These are phyloP conservation scores for Populus pruinosa DNA, from an alignment of 345 rosid species.

Conservation along the genomic window DNA sequence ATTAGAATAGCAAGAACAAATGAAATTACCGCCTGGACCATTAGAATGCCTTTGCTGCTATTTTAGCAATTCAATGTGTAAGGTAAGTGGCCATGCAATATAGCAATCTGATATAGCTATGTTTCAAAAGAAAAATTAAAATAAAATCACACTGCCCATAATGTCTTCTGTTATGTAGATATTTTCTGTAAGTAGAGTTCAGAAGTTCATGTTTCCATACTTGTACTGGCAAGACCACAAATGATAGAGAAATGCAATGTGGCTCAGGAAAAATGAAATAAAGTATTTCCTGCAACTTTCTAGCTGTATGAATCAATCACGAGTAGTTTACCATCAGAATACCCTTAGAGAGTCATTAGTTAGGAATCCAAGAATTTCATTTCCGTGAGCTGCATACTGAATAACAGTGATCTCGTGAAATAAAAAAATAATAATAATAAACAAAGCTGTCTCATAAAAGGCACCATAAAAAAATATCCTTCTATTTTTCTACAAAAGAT, in stretches of 20 bases:
- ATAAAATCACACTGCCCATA: background rate
- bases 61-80: background rate
- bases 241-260: background rate
- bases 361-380: background rate
- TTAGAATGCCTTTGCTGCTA: no score
- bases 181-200: background rate
- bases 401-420: background rate
- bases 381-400: background rate
- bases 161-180: background rate
- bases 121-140: background rate
- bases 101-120: background rate
- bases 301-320: background rate
- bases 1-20: background rate
- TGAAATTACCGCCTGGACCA: background rate
- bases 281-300: background rate
- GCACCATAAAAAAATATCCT: background rate
- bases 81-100: background rate
- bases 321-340: background rate
- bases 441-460: background rate
- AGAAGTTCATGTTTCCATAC: background rate
- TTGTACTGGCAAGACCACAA: background rate
- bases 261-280: background rate
- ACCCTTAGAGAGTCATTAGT: background rate
- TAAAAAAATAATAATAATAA: background rate
- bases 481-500: slow-evolving; percentile 40